Base-by-base conservation (phyloP, 2,329 filamentous ascomycete species). In the Arthroderma uncinatum region DNA sequence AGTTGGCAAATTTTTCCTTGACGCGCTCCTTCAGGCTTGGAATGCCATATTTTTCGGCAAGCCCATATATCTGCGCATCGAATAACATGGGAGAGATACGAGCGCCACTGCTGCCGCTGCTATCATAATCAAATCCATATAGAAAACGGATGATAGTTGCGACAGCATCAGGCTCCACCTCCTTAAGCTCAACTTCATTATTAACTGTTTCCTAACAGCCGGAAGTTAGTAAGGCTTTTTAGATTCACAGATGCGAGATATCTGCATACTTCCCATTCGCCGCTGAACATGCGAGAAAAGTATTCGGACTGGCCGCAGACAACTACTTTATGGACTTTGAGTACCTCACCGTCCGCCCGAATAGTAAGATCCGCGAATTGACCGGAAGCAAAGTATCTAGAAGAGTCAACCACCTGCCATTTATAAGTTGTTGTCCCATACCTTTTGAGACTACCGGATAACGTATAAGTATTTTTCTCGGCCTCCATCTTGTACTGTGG, bases 31-130 rank as follows among this genome's bases (percentile, higher is more conserved):
- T 67, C 2, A 67, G 55, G 16, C 42, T 42, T 0, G 59, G 54
- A 25, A 67, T 52, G 4, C 23, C 56, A 37, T 67, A 68, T 59
- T 65, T 68, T 34, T 67, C 64, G 5, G 59, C 63, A 16, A 65
- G 48, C 25, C 62, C 57, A 52, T 66, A 68, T 5, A 67, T 57
- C 44, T 61, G 62, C 44, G 62, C 57, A 57, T 65, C 57, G 19
- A 67, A 63, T 7, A 64, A 42, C 59, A 66, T 63, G 9, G 63
- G 59, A 9, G 62, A 64, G 12, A 54, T 52, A 34, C 58, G 47
- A 23, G 25, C 23, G n/a, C 9, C 21, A 19, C 23, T 6, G 19
- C 12, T 12, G 37, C 36, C 5, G 14, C 36, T 39, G 14, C 10
- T 16, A 14, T 2, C 36, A n/a, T 48, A 48, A 4, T 25, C 19